Percentiles rank a stretch among this genome's conserved stretches.
These are phyloP conservation scores for Termitomyces sp. DNA, from an alignment of 768 basidiomycete genomes.

Conservation along the genomic window DNA sequence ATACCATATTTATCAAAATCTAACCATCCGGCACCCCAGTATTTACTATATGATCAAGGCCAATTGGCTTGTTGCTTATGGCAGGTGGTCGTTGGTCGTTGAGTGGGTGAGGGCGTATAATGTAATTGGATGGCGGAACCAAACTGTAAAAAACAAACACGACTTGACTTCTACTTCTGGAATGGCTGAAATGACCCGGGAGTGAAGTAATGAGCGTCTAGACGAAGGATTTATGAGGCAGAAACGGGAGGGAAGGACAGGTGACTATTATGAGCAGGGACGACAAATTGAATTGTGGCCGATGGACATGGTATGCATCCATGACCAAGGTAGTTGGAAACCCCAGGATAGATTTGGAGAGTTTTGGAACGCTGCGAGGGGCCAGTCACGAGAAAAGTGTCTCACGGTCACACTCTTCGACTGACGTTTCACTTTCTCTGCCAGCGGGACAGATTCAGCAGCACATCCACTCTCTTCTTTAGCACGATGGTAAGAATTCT, in stretches of 20 bases:
- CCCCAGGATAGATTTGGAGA: too few relatives aligned
- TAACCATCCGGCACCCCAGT: neutral
- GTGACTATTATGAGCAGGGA: neutral
- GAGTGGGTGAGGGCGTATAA: neutral
- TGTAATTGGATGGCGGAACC: too few relatives aligned
- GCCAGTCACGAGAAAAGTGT: neutral
- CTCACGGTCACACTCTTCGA: slow-evolving; percentile 18
- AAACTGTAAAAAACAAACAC: neutral
- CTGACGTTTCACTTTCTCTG: slow-evolving; percentile 21
- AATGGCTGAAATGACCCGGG: neutral
- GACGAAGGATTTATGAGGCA: neutral
- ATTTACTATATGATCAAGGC: neutral
- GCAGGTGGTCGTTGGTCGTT: neutral
- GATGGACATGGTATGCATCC: neutral
- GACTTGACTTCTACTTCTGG: neutral
- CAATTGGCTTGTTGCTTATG: neutral
- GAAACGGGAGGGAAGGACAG: neutral
- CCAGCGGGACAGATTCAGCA: slow-evolving; percentile 11
- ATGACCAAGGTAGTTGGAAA: too few relatives aligned
- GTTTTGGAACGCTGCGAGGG: too few relatives aligned
- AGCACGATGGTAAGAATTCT: slow-evolving; percentile 29
- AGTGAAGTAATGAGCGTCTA: too few relatives aligned
- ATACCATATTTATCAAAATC: neutral
- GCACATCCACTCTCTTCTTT: slow-evolving; percentile 12
- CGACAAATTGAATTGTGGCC: neutral